Evolutionary conservation across 1,139 yeast species (phyloP).

Genomic region (Saccharomyces hybrid): DNA sequence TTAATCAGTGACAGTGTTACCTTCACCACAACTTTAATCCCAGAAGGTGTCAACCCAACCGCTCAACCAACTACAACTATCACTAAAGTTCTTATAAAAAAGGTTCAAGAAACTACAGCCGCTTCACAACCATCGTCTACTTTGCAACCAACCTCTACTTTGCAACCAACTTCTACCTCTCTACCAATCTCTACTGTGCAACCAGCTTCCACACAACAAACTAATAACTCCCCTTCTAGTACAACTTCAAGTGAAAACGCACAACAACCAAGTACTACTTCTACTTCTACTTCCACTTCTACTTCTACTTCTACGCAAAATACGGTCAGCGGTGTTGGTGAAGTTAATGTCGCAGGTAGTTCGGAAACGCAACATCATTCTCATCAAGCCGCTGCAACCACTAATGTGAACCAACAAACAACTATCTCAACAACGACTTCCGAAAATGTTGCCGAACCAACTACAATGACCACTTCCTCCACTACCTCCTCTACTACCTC

Average conservation of each 20-base stretch:
- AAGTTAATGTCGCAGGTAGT: neutral
- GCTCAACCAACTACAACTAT: slow-evolving; percentile 32
- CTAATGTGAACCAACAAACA: neutral
- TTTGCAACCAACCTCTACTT: slow-evolving; percentile 1
- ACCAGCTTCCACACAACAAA: slow-evolving; percentile 8
- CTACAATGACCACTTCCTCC: slow-evolving; percentile 2
- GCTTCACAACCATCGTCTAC: slow-evolving; percentile 6
- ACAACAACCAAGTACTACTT: neutral
- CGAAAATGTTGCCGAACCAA: slow-evolving; percentile 10
- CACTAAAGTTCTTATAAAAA: slow-evolving; percentile 19
- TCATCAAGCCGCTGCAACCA: slow-evolving; percentile 6
- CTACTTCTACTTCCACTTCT: slow-evolving; percentile 3
- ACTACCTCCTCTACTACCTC: too few species aligned
- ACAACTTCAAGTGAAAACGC: neutral
- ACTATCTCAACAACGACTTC: slow-evolving; percentile 6
- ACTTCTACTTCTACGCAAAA: neutral
- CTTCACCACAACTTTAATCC: slow-evolving; percentile 46
- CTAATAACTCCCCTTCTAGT: neutral
- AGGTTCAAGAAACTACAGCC: slow-evolving; percentile 14
- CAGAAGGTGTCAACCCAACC: slow-evolving; percentile 29
- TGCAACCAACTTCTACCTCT: slow-evolving; percentile 11
- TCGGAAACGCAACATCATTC: neutral
- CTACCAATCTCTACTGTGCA: slow-evolving; percentile 12
- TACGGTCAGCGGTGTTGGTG: neutral
- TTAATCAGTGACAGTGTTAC: slow-evolving; percentile 56